Conservation (phyloP, 2,329 filamentous ascomycete species). For the Fusarium sp. region DNA sequence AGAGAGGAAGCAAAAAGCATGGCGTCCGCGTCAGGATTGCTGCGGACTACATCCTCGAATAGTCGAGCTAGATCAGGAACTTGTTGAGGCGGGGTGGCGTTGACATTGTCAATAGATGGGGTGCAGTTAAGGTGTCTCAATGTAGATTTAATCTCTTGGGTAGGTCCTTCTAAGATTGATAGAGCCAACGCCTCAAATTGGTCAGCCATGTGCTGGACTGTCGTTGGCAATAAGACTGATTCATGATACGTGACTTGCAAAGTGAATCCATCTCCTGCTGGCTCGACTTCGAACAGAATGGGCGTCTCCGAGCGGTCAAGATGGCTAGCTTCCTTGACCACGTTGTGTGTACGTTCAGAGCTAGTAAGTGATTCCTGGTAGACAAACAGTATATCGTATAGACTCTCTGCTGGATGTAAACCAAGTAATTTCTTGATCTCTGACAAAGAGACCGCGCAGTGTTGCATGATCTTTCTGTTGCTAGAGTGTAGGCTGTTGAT, state of each 20-base stretch:
- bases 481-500: conserved; percentile 71
- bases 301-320: conserved; percentile 81
- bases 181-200: conserved; percentile 69
- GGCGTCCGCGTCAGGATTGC: conserved; percentile 67
- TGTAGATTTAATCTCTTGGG: conserved; percentile 20
- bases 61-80: conserved; percentile 60
- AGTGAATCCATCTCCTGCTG: conserved; percentile 57
- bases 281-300: conserved; percentile 81
- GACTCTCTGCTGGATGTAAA: conserved; percentile 62
- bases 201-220: conserved; percentile 66
- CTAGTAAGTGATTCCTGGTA: conserved; percentile 79
- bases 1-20: conserved; percentile 69
- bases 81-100: conserved; percentile 50
- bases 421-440: conserved; percentile 75
- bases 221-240: conserved; percentile 61
- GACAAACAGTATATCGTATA: conserved; percentile 85
- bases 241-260: conserved; percentile 63
- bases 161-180: conserved; percentile 47
- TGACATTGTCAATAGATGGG: conserved; percentile 63
- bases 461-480: conserved; percentile 73
- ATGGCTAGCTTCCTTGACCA: conserved; percentile 68
- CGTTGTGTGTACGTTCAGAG: conserved; percentile 48
- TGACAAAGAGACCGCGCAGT: conserved; percentile 72
- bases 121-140: conserved; percentile 45
- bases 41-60: conserved; percentile 65